Percentiles rank a stretch among this genome's conserved stretches.
phyloP scores from a whole-genome alignment of 352 stramenopile species.

The Thraustochytrium striatum region DNA sequence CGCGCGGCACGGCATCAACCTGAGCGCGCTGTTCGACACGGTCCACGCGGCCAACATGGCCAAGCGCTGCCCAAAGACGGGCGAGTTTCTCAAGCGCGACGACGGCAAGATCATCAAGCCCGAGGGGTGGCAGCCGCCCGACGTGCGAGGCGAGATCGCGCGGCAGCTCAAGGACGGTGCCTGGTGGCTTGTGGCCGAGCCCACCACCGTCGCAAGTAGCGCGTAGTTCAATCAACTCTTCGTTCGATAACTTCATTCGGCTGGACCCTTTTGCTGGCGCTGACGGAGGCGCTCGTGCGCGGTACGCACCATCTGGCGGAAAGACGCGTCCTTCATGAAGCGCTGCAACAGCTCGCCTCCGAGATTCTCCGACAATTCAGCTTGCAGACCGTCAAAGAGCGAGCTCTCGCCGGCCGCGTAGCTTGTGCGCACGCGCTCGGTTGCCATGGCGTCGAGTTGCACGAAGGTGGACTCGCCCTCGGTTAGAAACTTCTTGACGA shows the following conservation, averaged over 20 bases:
- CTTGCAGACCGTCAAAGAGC: slow-evolving; percentile 4
- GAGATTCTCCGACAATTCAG: background rate
- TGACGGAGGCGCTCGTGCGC: background rate
- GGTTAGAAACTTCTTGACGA: no score
- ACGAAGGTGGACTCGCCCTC: no score
- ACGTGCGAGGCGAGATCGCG: slow-evolving; percentile 1
- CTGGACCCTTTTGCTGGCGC: background rate
- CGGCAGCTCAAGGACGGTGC: slow-evolving; percentile 5
- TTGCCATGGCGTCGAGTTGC: no score
- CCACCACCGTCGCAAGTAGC: no score
- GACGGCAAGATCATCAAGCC: slow-evolving; percentile 55
- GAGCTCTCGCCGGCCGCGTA: no score
- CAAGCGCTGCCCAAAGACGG: slow-evolving; percentile 51
- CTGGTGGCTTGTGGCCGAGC: background rate
- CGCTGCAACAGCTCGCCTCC: background rate
- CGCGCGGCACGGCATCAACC: slow-evolving; percentile 52
- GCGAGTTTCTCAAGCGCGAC: slow-evolving; percentile 51
- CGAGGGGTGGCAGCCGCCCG: slow-evolving; percentile 45
- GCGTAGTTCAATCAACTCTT: background rate
- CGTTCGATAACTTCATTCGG: background rate
- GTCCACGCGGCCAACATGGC: slow-evolving; percentile 54
- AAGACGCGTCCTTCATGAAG: background rate
- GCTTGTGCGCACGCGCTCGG: no score
- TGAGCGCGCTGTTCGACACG: slow-evolving; percentile 50
- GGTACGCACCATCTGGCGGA: background rate